These are phyloP conservation scores for Panus rudis DNA, from an alignment of 768 basidiomycete species.

Conservation along the genomic window DNA sequence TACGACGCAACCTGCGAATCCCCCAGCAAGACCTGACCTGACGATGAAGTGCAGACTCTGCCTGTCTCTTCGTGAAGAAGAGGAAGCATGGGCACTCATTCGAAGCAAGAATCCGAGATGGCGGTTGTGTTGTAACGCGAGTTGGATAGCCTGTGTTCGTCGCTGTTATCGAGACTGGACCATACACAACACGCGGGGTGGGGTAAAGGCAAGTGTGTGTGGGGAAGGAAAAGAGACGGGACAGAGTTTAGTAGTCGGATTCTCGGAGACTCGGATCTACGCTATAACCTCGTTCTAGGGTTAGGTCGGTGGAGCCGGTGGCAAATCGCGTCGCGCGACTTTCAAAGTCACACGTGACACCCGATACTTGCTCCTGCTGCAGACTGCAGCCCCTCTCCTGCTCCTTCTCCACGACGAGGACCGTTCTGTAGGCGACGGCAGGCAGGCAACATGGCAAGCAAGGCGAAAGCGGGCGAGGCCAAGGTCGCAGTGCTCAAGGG, in stretches of 20 bases:
- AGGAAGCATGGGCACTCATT: constrained; percentile 55
- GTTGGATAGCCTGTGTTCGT: not conserved
- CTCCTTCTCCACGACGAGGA: not conserved
- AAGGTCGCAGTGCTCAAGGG: constrained; percentile 54
- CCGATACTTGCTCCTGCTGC: not conserved
- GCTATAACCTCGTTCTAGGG: not conserved
- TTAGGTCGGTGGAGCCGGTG: too few species aligned
- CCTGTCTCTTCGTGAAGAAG: constrained; percentile 18
- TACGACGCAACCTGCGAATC: constrained; percentile 89
- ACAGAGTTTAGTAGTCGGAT: too few species aligned
- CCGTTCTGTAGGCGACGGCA: too few species aligned
- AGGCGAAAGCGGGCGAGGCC: constrained; percentile 21
- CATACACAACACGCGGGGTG: too few species aligned
- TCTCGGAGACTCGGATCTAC: not conserved
- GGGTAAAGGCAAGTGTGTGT: too few species aligned
- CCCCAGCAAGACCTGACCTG: constrained; percentile 87
- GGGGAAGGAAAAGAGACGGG: too few species aligned
- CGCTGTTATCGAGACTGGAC: too few species aligned
- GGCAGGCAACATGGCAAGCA: constrained; percentile 11
- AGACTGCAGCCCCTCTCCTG: not conserved
- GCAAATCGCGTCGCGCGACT: not conserved
- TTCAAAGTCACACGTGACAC: not conserved
- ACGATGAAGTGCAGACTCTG: constrained; percentile 29
- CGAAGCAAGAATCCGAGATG: too few species aligned
- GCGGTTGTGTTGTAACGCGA: too few species aligned